Evolutionary conservation across 306 rosid genomes (phyloP).

Genomic region (Quillaja saponaria): DNA sequence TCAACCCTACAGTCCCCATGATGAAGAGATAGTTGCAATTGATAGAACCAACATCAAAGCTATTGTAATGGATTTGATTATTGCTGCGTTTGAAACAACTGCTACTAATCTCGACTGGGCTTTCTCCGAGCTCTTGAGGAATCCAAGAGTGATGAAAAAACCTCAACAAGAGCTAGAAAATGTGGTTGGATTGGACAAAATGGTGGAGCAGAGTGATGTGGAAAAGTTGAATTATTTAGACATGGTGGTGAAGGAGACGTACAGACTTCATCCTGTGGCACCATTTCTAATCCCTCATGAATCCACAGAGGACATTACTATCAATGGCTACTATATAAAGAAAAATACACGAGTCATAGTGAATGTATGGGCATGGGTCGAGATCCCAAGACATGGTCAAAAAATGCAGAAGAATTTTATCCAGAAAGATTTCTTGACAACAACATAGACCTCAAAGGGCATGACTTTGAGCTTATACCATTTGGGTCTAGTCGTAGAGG

Average conservation of each 20-base stretch:
- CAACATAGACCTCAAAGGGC: slow-evolving; percentile 29
- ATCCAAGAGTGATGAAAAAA: slow-evolving; percentile 42
- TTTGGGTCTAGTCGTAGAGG: slow-evolving; percentile 35
- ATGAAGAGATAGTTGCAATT: not conserved
- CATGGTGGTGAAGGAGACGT: slow-evolving; percentile 46
- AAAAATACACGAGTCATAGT: slow-evolving; percentile 13
- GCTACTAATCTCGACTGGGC: slow-evolving; percentile 31
- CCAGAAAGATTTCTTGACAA: slow-evolving; percentile 39
- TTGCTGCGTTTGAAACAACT: slow-evolving; percentile 17
- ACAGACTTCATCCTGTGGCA: slow-evolving; percentile 38
- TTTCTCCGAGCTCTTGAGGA: slow-evolving; percentile 41
- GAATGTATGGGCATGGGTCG: slow-evolving; percentile 45
- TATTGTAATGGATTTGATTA: slow-evolving; percentile 33
- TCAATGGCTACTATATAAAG: slow-evolving; percentile 23
- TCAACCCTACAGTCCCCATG: not conserved
- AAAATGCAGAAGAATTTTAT: slow-evolving; percentile 35
- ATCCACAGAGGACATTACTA: slow-evolving; percentile 13
- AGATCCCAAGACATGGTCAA: slow-evolving; percentile 42
- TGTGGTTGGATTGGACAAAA: slow-evolving; percentile 36
- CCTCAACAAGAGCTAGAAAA: slow-evolving; percentile 44
- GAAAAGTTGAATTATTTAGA: slow-evolving; percentile 39
- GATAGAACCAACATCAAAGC: slow-evolving; percentile 43
- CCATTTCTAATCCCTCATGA: slow-evolving; percentile 24
- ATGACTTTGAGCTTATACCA: slow-evolving; percentile 39
- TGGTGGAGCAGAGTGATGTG: slow-evolving; percentile 37